Conservation (phyloP, 169 alveolate species). For the Cyclospora cayetanensis region DNA sequence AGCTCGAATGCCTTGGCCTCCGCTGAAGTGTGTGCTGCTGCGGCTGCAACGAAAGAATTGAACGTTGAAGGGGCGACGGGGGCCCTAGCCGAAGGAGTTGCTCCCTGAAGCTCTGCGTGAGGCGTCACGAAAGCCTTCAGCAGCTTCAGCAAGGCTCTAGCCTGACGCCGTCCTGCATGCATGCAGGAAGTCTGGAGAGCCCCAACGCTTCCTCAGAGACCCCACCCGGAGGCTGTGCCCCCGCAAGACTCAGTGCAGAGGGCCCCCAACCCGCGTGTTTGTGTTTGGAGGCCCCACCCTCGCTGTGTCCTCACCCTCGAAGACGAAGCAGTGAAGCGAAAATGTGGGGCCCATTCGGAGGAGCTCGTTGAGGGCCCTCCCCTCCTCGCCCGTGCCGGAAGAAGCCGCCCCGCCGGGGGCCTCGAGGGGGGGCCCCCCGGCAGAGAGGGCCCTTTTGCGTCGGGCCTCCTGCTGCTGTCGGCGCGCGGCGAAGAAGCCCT, state of each 20-base stretch:
- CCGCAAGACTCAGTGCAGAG: too few species aligned
- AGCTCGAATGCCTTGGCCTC: neutral
- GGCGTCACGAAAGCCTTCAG: neutral
- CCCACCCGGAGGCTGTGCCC: too few species aligned
- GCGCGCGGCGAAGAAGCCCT: neutral
- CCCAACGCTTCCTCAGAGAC: too few species aligned
- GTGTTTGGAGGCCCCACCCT: too few species aligned
- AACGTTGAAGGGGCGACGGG: conserved; percentile 4
- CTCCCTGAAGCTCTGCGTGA: neutral
- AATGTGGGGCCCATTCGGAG: conserved; percentile 10
- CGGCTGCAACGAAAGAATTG: neutral
- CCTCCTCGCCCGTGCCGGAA: neutral
- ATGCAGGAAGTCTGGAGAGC: too few species aligned
- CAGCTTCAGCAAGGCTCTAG: conserved; percentile 22
- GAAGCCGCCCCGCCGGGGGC: neutral
- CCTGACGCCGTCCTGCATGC: conserved; percentile 31
- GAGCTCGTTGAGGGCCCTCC: neutral
- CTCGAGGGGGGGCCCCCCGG: conserved; percentile 18
- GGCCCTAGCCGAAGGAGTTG: neutral
- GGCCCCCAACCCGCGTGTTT: too few species aligned
- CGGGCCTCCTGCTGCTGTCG: conserved; percentile 27
- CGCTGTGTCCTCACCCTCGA: too few species aligned
- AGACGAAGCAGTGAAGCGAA: conserved; percentile 3
- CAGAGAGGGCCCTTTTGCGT: neutral
- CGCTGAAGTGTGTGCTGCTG: neutral